A percentile compares a stretch with the other conserved stretches of the same genome.
Evolutionary conservation across 1,139 yeast genomes (phyloP).

Genomic region (Debaryomycetaceae sp.): DNA sequence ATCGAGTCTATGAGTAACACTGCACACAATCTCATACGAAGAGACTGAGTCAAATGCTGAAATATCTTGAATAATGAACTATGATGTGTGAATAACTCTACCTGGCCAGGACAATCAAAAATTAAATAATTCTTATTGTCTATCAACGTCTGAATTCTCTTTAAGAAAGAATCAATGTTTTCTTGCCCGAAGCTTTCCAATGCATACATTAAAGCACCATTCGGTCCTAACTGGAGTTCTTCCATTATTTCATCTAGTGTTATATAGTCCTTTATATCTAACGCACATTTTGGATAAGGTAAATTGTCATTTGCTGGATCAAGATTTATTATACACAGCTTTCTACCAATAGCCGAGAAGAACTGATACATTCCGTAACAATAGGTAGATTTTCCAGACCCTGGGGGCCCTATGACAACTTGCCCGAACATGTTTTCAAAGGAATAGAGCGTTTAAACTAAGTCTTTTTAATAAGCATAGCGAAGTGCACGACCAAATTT

Average conservation of each 20-base stretch:
- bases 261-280: constrained; percentile 86
- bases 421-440: constrained; percentile 62
- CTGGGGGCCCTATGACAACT: constrained; percentile 96
- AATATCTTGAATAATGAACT: constrained; percentile 37
- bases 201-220: constrained; percentile 92
- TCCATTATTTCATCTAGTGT: constrained; percentile 90
- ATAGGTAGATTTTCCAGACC: constrained; percentile 94
- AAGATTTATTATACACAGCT: constrained; percentile 74
- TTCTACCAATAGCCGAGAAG: constrained; percentile 88
- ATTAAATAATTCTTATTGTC: constrained; percentile 67
- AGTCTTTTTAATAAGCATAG: constrained; percentile 1
- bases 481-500: constrained; percentile 2
- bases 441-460: background rate
- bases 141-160: constrained; percentile 52
- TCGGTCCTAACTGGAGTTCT: constrained; percentile 80
- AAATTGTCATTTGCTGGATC: constrained; percentile 92
- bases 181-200: constrained; percentile 57
- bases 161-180: constrained; percentile 55
- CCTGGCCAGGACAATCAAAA: constrained; percentile 77
- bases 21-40: constrained; percentile 76
- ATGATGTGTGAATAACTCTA: constrained; percentile 47
- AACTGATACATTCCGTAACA: constrained; percentile 92
- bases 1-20: constrained; percentile 86
- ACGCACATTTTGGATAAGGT: constrained; percentile 70
- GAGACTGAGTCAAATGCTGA: constrained; percentile 35